Percentiles rank a stretch among this genome's conserved stretches.
Evolutionary conservation across 371 early-diverging fungal species (phyloP).

Genomic region (Haplosporangium sp.): DNA sequence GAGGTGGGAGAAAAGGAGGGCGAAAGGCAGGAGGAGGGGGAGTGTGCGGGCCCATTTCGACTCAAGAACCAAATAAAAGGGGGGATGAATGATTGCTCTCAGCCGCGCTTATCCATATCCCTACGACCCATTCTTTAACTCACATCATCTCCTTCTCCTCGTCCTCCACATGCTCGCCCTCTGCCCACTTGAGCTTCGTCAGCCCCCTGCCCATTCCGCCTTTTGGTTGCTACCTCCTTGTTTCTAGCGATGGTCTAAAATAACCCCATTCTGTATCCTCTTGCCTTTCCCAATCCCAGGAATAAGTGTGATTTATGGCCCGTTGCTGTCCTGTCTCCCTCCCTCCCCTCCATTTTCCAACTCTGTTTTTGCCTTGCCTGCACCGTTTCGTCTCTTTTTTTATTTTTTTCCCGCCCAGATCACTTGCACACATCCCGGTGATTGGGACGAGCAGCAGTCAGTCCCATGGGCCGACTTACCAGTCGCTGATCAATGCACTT

Average conservation of each 20-base stretch:
- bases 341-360: too few relatives aligned
- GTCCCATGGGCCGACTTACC: too few relatives aligned
- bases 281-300: background rate
- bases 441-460: too few relatives aligned
- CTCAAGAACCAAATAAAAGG: background rate
- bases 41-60: too few relatives aligned
- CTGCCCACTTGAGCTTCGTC: background rate
- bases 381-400: too few relatives aligned
- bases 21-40: too few relatives aligned
- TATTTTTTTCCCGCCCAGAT: too few relatives aligned
- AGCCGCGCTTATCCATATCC: slow-evolving; percentile 2
- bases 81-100: background rate
- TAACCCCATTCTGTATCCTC: background rate
- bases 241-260: background rate
- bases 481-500: too few relatives aligned
- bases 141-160: background rate
- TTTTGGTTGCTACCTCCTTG: background rate
- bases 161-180: background rate
- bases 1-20: background rate
- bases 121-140: slow-evolving; percentile 9
- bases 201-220: background rate
- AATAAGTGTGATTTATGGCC: too few relatives aligned
- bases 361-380: too few relatives aligned
- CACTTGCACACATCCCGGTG: too few relatives aligned
- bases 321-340: background rate